Conservation (phyloP, 371 early-diverging fungal genomes). For the Saksenaea oblongispora region DNA sequence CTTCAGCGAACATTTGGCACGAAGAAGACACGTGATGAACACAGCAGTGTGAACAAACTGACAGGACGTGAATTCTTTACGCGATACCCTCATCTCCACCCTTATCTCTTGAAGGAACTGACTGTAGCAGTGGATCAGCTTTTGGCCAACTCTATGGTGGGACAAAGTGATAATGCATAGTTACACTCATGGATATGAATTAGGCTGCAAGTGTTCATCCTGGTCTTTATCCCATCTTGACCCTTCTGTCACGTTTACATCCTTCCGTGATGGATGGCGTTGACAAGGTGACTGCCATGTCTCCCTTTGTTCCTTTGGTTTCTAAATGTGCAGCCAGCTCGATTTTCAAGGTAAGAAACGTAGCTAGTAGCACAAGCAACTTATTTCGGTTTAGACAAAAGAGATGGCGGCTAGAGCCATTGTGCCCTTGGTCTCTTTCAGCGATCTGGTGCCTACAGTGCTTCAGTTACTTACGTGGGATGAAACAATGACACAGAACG, state of each 20-base stretch:
- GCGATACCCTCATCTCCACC: slow-evolving; percentile 78
- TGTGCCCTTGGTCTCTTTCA: slow-evolving; percentile 66
- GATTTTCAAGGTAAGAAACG: slow-evolving; percentile 60
- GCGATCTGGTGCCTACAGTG: slow-evolving; percentile 49
- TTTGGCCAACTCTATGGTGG: slow-evolving; percentile 32
- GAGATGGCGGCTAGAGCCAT: slow-evolving; percentile 87
- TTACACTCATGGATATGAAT: not conserved
- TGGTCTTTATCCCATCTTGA: slow-evolving; percentile 76
- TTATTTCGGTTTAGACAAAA: slow-evolving; percentile 50
- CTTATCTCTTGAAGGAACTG: slow-evolving; percentile 75
- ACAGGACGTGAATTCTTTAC: slow-evolving; percentile 91
- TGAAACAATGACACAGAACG: slow-evolving; percentile 49
- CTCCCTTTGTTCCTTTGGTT: slow-evolving; percentile 74
- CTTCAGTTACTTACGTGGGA: slow-evolving; percentile 23
- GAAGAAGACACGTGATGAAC: slow-evolving; percentile 74
- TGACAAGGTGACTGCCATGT: slow-evolving; percentile 50
- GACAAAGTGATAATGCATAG: not conserved
- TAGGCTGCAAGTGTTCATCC: slow-evolving; percentile 66
- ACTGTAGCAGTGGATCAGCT: slow-evolving; percentile 66
- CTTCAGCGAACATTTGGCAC: slow-evolving; percentile 84
- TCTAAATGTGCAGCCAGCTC: slow-evolving; percentile 71
- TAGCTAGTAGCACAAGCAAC: not conserved
- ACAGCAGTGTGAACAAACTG: slow-evolving; percentile 73
- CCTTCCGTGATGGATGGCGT: slow-evolving; percentile 65
- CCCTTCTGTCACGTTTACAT: slow-evolving; percentile 74